phyloP scores from a whole-genome alignment of 371 early-diverging fungal genomes.

The Haplosporangium sp. region DNA sequence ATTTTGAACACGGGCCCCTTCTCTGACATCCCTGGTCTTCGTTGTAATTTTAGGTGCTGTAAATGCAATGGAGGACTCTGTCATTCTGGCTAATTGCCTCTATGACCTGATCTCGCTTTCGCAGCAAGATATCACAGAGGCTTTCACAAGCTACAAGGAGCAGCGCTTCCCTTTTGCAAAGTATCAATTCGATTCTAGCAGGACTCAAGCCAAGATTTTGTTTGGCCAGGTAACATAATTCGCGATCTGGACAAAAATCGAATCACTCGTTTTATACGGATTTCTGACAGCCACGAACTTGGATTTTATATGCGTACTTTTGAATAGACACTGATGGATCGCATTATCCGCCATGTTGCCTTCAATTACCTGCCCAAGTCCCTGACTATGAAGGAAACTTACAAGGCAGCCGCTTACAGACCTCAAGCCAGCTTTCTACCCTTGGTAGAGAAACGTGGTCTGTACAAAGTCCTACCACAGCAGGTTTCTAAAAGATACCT shows the following conservation, averaged over 20 bases:
- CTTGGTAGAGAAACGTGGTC: not conserved
- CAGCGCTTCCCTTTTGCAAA: constrained; percentile 2
- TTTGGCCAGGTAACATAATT: constrained; percentile 11
- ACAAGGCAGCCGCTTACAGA: not conserved
- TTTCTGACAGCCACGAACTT: not conserved
- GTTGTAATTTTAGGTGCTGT: constrained; percentile 10
- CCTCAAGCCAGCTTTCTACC: constrained; percentile 1
- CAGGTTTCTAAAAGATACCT: not conserved
- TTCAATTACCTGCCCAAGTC: constrained; percentile 15
- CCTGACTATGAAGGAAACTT: not conserved
- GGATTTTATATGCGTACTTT: not conserved
- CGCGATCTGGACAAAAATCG: not conserved
- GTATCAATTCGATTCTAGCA: constrained; percentile 1
- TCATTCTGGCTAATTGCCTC: constrained; percentile 10
- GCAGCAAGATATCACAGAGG: not conserved
- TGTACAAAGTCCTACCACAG: not conserved
- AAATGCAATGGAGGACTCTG: constrained; percentile 20
- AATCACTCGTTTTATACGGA: not conserved
- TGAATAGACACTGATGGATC: constrained; percentile 7
- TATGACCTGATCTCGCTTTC: constrained; percentile 10
- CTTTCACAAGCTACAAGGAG: constrained; percentile 7
- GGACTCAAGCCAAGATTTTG: not conserved
- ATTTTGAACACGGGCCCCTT: not conserved
- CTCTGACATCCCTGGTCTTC: not conserved
- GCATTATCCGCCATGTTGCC: constrained; percentile 15